Conservation (phyloP, 306 rosid genomes). For the Quercus aquifolioides region DNA sequence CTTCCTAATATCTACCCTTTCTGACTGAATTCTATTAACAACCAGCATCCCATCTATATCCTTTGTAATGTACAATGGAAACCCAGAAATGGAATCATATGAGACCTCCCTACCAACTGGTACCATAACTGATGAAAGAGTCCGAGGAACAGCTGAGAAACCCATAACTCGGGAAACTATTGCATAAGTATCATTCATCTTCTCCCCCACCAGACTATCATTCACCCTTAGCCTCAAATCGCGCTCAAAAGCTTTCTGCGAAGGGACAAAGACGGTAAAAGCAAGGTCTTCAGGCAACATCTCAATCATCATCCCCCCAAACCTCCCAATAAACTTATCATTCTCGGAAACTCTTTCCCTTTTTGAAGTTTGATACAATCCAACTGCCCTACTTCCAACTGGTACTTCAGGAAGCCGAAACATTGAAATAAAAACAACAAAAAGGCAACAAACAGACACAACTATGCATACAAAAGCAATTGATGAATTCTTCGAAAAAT, state of each 20-base stretch:
- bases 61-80: conserved; percentile 48
- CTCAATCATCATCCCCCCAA: conserved; percentile 76
- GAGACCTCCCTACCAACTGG: conserved; percentile 35
- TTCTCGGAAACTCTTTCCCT: conserved; percentile 29
- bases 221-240: conserved; percentile 47
- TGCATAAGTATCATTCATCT: conserved; percentile 64
- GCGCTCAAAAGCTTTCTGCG: conserved; percentile 68
- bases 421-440: conserved; percentile 37
- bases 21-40: conserved; percentile 67
- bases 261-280: conserved; percentile 78
- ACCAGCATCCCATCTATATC: conserved; percentile 57
- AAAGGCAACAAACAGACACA: conserved; percentile 42
- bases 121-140: conserved; percentile 41
- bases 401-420: conserved; percentile 61
- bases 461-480: conserved; percentile 41
- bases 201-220: conserved; percentile 46
- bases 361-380: conserved; percentile 26
- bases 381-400: conserved; percentile 16
- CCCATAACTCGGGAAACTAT: conserved; percentile 62
- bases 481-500: conserved; percentile 46
- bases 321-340: conserved; percentile 29
- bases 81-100: conserved; percentile 81
- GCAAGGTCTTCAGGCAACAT: conserved; percentile 85
- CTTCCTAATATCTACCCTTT: conserved; percentile 53
- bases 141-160: conserved; percentile 69